phyloP scores from a whole-genome alignment of 129 eudicot genomes.

The Dittrichia graveolens region DNA sequence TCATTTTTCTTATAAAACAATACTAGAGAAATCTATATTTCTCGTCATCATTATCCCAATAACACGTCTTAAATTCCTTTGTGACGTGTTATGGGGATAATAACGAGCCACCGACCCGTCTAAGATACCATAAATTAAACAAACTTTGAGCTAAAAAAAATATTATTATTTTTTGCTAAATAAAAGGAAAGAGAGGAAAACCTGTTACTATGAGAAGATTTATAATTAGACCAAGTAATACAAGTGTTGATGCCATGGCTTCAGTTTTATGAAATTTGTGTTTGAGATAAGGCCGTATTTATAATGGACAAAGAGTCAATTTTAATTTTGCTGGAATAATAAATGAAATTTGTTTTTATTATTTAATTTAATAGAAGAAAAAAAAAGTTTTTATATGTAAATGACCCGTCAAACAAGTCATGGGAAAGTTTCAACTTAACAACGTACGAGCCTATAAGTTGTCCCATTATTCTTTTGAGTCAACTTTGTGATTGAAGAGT shows the following conservation, averaged over 20 bases:
- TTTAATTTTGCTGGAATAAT: neutral
- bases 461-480: constrained; percentile 3
- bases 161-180: neutral
- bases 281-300: constrained; percentile 15
- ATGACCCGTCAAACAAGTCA: constrained; percentile 26
- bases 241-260: constrained; percentile 27
- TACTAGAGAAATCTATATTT: no score
- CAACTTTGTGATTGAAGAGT: constrained; percentile 19
- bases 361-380: neutral
- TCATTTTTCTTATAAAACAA: no score
- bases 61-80: no score
- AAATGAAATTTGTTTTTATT: neutral
- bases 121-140: no score
- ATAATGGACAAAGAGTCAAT: constrained; percentile 13
- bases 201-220: constrained; percentile 29
- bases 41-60: no score
- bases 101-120: no score
- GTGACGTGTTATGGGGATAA: no score
- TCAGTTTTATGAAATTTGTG: constrained; percentile 1
- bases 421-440: constrained; percentile 9
- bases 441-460: neutral
- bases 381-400: neutral
- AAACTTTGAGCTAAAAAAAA: no score
- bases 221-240: constrained; percentile 19
- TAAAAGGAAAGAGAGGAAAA: constrained; percentile 3